Evolutionary conservation across 345 rosid genomes (phyloP).

Genomic region (Cardiospermum halicacabum): DNA sequence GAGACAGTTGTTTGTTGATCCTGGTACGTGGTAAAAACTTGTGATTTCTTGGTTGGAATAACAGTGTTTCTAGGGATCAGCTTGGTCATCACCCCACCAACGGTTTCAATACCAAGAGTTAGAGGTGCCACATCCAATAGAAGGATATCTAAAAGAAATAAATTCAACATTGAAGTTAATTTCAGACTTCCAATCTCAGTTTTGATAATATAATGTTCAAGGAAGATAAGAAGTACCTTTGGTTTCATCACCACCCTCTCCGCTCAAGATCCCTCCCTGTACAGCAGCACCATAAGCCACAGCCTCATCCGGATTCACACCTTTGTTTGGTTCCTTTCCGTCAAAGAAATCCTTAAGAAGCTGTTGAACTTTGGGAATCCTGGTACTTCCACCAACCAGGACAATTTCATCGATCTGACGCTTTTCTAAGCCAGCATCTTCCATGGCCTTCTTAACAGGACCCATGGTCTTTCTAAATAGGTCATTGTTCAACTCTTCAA

Average conservation of each 20-base stretch:
- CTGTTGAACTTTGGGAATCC: slow-evolving; percentile 31
- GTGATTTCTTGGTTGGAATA: slow-evolving; percentile 30
- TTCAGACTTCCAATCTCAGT: neutral
- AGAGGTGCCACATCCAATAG: slow-evolving; percentile 25
- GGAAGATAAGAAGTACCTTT: slow-evolving; percentile 1
- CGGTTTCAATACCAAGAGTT: slow-evolving; percentile 26
- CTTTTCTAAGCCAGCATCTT: slow-evolving; percentile 24
- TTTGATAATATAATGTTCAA: too few relatives aligned
- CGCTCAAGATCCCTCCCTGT: slow-evolving; percentile 27
- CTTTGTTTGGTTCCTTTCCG: slow-evolving; percentile 17
- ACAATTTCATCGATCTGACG: slow-evolving; percentile 24
- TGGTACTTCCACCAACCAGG: slow-evolving; percentile 32
- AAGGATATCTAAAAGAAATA: slow-evolving; percentile 16
- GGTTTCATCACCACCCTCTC: slow-evolving; percentile 26
- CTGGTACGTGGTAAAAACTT: slow-evolving; percentile 31
- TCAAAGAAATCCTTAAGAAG: slow-evolving; percentile 26
- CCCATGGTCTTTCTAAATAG: slow-evolving; percentile 28
- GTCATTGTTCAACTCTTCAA: slow-evolving; percentile 23
- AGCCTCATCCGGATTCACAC: slow-evolving; percentile 31
- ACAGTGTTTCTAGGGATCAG: slow-evolving; percentile 18
- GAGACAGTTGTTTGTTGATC: slow-evolving; percentile 30
- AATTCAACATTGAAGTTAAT: neutral
- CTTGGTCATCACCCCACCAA: slow-evolving; percentile 4
- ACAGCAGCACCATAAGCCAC: slow-evolving; percentile 31
- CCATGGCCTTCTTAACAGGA: slow-evolving; percentile 31